Percentiles rank a stretch among this genome's conserved stretches.
Conservation (phyloP, 176 grass and related monocot species). For the Tillandsia fasciculata region DNA sequence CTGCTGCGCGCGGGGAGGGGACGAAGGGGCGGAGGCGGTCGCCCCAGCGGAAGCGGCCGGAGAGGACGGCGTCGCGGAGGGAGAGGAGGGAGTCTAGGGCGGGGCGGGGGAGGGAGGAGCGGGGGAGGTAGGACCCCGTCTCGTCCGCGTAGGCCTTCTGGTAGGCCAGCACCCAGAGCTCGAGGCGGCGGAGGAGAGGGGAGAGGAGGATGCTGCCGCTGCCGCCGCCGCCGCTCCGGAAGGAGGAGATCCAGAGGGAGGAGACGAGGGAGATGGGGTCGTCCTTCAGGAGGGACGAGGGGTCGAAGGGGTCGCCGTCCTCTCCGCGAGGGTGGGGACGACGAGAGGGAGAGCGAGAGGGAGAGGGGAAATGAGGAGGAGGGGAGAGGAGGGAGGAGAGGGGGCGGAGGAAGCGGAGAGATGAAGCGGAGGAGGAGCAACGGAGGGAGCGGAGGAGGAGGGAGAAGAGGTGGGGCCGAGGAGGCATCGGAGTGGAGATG, state of each 20-base stretch:
- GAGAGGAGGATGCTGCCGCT: constrained; percentile 35
- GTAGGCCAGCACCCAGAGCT: constrained; percentile 94
- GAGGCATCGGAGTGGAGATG: constrained; percentile 29
- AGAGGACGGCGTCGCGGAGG: constrained; percentile 78
- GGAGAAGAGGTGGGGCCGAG: constrained; percentile 9
- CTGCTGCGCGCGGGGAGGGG: constrained; percentile 47
- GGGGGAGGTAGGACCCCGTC: constrained; percentile 85
- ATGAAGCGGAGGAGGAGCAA: constrained; percentile 18
- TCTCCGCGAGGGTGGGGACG: constrained; percentile 1
- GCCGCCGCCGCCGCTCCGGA: constrained; percentile 34
- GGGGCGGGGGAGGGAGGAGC: constrained; percentile 49
- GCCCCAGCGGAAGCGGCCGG: constrained; percentile 81
- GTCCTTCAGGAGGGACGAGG: constrained; percentile 60
- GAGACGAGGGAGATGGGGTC: constrained; percentile 76
- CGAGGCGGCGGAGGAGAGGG: constrained; percentile 64
- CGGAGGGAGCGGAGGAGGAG: constrained; percentile 36
- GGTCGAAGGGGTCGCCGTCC: constrained; percentile 30
- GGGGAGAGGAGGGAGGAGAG: constrained; percentile 25
- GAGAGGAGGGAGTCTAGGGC: constrained; percentile 59
- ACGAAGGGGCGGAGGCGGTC: constrained; percentile 63
- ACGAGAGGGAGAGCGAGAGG: neutral
- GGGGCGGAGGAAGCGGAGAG: constrained; percentile 18
- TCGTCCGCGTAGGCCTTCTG: constrained; percentile 92
- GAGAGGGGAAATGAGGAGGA: constrained; percentile 10
- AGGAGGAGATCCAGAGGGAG: constrained; percentile 71